These are phyloP conservation scores for Irpex sp. DNA, from an alignment of 1,284 basidiomycete species.

Conservation along the genomic window DNA sequence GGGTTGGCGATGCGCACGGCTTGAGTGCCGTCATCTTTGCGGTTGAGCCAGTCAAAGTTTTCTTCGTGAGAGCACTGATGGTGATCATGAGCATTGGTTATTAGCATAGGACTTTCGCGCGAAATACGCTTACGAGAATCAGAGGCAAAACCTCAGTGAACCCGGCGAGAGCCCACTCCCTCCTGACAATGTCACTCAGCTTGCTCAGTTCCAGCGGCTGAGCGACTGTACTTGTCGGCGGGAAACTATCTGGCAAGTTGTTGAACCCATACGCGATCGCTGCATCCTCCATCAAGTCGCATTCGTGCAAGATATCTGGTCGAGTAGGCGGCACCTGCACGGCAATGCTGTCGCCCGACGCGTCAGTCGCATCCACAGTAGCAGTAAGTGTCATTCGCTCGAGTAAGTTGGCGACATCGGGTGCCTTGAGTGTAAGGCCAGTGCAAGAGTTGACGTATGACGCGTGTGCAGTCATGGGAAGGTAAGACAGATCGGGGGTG, in stretches of 20 bases:
- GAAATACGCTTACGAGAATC: conserved; percentile 77
- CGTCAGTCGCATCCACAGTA: conserved; percentile 51
- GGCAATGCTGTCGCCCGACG: conserved; percentile 65
- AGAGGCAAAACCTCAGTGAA: conserved; percentile 97
- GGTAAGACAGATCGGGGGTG: conserved; percentile 85
- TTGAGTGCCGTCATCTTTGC: conserved; percentile 81
- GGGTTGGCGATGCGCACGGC: conserved; percentile 96
- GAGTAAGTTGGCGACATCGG: conserved; percentile 74
- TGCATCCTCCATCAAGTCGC: conserved; percentile 98
- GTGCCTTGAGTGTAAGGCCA: conserved; percentile 76
- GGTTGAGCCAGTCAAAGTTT: conserved; percentile 95
- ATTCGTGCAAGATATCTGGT: conserved; percentile 97
- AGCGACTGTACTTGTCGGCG: conserved; percentile 94
- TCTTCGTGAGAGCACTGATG: conserved; percentile 95
- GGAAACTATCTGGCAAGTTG: conserved; percentile 93
- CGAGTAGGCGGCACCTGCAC: conserved; percentile 91
- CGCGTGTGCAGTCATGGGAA: conserved; percentile 80
- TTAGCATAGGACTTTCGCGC: not conserved
- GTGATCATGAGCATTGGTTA: not conserved
- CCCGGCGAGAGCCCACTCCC: conserved; percentile 94
- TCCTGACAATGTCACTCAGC: conserved; percentile 89
- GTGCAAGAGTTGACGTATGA: conserved; percentile 98
- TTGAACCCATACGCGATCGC: conserved; percentile 99
- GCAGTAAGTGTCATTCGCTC: conserved; percentile 81
- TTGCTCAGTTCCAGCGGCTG: conserved; percentile 93